Conservation (phyloP, 179 eudicot genomes). For the Beta macrorhiza region DNA sequence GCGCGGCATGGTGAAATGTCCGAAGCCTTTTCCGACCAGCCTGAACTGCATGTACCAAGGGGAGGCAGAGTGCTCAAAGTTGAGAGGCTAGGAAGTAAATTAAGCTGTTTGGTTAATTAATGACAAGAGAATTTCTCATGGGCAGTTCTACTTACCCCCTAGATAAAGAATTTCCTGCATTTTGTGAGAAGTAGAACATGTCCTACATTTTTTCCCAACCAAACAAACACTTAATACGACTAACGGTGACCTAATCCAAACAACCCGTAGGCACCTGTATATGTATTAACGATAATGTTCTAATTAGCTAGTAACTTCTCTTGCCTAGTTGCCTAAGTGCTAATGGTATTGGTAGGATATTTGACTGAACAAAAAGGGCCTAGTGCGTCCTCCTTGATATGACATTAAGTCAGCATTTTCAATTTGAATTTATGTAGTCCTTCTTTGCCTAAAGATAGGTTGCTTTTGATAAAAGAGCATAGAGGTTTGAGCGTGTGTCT, state of each 20-base stretch:
- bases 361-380: neutral
- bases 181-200: no score
- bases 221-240: no score
- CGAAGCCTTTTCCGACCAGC: neutral
- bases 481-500: neutral
- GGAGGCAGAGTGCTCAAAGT: no score
- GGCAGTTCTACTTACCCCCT: no score
- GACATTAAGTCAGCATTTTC: constrained; percentile 3
- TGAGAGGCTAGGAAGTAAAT: no score
- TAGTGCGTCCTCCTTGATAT: neutral
- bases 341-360: neutral
- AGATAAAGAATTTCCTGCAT: no score
- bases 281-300: neutral
- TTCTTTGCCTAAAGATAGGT: constrained; percentile 2
- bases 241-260: no score
- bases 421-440: neutral
- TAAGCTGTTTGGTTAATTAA: no score
- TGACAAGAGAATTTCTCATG: no score
- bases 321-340: neutral
- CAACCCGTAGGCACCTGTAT: no score
- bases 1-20: neutral
- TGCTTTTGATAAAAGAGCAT: constrained; percentile 5
- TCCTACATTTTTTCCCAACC: no score
- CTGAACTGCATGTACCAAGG: neutral
- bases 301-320: neutral